A percentile compares a stretch with the other conserved stretches of the same genome.
These are phyloP conservation scores for Penicillium griseofulvum DNA, from an alignment of 2,329 filamentous ascomycete species.

Conservation along the genomic window DNA sequence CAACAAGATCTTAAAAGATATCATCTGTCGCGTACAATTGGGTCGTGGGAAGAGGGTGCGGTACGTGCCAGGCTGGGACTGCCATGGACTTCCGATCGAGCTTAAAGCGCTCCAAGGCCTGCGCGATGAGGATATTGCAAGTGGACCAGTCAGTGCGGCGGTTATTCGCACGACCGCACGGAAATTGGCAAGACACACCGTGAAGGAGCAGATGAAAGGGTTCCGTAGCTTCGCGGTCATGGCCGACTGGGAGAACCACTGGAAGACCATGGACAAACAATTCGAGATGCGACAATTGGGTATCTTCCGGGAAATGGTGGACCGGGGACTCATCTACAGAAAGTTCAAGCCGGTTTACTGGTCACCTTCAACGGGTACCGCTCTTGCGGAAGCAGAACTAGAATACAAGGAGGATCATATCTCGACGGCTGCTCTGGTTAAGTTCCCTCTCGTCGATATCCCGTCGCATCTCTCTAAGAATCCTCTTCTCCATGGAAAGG, in stretches of 20 bases:
- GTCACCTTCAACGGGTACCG: slow-evolving; percentile 64
- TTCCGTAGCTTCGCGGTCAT: slow-evolving; percentile 62
- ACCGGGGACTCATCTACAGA: slow-evolving; percentile 60
- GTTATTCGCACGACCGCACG: slow-evolving; percentile 55
- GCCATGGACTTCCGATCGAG: slow-evolving; percentile 95
- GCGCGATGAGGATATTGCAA: slow-evolving; percentile 35
- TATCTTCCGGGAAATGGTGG: slow-evolving; percentile 62
- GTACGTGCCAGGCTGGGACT: slow-evolving; percentile 95
- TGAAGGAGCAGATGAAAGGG: slow-evolving; percentile 58
- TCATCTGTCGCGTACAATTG: slow-evolving; percentile 79
- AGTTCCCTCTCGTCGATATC: slow-evolving; percentile 63
- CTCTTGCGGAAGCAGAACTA: slow-evolving; percentile 63
- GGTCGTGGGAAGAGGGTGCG: slow-evolving; percentile 71
- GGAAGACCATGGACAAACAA: slow-evolving; percentile 61
- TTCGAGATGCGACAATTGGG: slow-evolving; percentile 61
- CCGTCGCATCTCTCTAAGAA: slow-evolving; percentile 46
- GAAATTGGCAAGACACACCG: slow-evolving; percentile 54
- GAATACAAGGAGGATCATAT: slow-evolving; percentile 63
- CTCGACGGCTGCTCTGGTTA: slow-evolving; percentile 64
- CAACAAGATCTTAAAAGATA: slow-evolving; percentile 96
- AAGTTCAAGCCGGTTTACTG: slow-evolving; percentile 64
- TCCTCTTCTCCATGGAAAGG: slow-evolving; percentile 43
- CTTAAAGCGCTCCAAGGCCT: slow-evolving; percentile 78
- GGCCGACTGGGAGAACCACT: slow-evolving; percentile 63
- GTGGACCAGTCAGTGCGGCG: slow-evolving; percentile 39